Conservation (phyloP, 306 rosid species). For the Quercus rubra region DNA sequence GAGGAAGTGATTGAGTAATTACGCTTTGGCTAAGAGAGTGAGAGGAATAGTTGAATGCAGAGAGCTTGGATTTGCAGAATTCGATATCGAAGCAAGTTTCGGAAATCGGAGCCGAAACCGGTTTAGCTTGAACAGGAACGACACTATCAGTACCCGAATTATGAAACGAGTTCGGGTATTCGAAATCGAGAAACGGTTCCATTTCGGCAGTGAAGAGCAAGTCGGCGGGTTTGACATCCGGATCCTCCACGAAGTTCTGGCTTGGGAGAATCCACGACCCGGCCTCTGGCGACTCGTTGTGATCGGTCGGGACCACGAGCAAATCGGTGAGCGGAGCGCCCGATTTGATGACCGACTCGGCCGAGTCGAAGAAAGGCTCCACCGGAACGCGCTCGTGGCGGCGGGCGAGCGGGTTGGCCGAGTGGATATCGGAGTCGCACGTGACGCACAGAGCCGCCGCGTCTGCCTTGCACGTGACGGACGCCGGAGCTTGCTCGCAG, state of each 20-base stretch:
- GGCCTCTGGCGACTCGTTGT: slow-evolving; percentile 13
- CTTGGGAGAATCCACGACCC: slow-evolving; percentile 54
- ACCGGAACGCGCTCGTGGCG: slow-evolving; percentile 96
- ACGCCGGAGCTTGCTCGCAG: slow-evolving; percentile 91
- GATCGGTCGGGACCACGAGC: slow-evolving; percentile 28
- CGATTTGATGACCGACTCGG: slow-evolving; percentile 50
- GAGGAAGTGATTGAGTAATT: not conserved
- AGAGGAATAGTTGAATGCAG: slow-evolving; percentile 56
- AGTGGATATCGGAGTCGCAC: slow-evolving; percentile 91
- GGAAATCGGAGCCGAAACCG: slow-evolving; percentile 13
- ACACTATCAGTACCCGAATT: slow-evolving; percentile 60
- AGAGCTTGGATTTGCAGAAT: slow-evolving; percentile 78
- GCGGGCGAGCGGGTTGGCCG: slow-evolving; percentile 79
- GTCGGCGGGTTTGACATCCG: slow-evolving; percentile 54
- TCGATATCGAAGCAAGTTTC: slow-evolving; percentile 70
- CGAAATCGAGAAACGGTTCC: slow-evolving; percentile 77
- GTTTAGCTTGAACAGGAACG: slow-evolving; percentile 75
- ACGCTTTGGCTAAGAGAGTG: slow-evolving; percentile 92
- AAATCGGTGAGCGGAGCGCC: slow-evolving; percentile 21
- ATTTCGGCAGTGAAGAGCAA: slow-evolving; percentile 60
- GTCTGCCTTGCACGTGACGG: slow-evolving; percentile 95
- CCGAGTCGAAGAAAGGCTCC: slow-evolving; percentile 68
- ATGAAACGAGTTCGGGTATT: slow-evolving; percentile 48
- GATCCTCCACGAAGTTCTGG: slow-evolving; percentile 44
- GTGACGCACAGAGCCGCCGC: slow-evolving; percentile 90